Conservation (phyloP, 2,329 filamentous ascomycete genomes). For the Aureobasidium melanogenum region DNA sequence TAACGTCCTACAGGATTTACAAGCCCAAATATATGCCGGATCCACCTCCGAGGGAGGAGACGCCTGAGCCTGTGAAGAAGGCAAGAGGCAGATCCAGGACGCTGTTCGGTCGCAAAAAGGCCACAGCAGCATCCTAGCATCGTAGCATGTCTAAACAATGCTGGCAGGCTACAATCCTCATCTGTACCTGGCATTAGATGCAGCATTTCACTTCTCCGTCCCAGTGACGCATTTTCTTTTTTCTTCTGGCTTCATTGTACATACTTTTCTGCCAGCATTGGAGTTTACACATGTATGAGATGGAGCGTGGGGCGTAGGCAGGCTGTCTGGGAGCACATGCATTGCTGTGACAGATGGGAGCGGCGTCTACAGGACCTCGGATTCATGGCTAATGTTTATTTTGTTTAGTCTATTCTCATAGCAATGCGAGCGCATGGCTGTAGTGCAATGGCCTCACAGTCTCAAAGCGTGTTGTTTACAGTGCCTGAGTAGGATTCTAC, state of each 20-base stretch:
- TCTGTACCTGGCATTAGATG: neutral
- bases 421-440: neutral
- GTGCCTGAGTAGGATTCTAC: too few relatives aligned
- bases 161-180: neutral
- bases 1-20: slow-evolving; percentile 63
- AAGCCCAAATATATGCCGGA: slow-evolving; percentile 84
- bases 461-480: neutral
- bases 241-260: slow-evolving; percentile 1
- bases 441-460: neutral
- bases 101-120: slow-evolving; percentile 16
- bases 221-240: neutral
- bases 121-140: neutral
- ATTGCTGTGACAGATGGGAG: neutral
- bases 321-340: neutral
- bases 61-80: slow-evolving; percentile 4
- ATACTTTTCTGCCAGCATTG: neutral
- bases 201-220: neutral
- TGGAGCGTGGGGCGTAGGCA: neutral
- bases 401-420: neutral
- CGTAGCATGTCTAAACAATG: neutral
- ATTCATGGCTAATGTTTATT: slow-evolving; percentile 2
- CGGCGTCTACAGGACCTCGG: neutral
- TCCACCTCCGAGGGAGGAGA: neutral
- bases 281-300: neutral
- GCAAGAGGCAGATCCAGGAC: slow-evolving; percentile 6